These are phyloP conservation scores for Helianthus tuberosus DNA, from an alignment of 129 eudicot genomes.

Conservation along the genomic window DNA sequence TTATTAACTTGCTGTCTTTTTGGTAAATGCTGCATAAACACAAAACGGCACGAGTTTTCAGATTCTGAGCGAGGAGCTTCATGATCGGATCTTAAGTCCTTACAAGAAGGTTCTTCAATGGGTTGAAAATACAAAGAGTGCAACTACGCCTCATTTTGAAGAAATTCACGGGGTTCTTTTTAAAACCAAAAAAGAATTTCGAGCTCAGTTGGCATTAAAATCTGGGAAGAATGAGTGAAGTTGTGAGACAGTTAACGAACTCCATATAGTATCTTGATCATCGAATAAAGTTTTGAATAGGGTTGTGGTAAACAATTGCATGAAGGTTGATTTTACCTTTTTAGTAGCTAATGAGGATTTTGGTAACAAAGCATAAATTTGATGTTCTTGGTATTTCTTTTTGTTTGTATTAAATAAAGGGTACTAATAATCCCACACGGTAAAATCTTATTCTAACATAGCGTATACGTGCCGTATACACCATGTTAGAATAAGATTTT, in stretches of 20 bases:
- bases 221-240: slow-evolving; percentile 24
- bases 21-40: background rate
- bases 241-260: background rate
- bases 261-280: slow-evolving; percentile 8
- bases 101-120: slow-evolving; percentile 55
- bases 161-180: slow-evolving; percentile 50
- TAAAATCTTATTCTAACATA: too few relatives aligned
- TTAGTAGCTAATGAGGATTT: background rate
- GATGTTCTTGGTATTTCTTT: too few relatives aligned
- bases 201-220: slow-evolving; percentile 27
- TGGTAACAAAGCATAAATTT: too few relatives aligned
- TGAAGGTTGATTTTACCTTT: background rate
- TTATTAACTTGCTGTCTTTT: background rate
- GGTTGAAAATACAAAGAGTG: slow-evolving; percentile 60
- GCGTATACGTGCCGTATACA: too few relatives aligned
- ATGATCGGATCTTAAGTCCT: slow-evolving; percentile 60
- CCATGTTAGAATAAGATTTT: too few relatives aligned
- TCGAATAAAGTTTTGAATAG: background rate
- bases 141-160: slow-evolving; percentile 66
- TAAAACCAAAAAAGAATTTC: slow-evolving; percentile 30
- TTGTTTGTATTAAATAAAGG: too few relatives aligned
- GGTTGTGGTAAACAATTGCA: background rate
- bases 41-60: slow-evolving; percentile 11
- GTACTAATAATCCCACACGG: too few relatives aligned
- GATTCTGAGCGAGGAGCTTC: slow-evolving; percentile 56